These are phyloP conservation scores for Botrytis squamosa DNA, from an alignment of 2,329 filamentous ascomycete genomes.

Conservation along the genomic window DNA sequence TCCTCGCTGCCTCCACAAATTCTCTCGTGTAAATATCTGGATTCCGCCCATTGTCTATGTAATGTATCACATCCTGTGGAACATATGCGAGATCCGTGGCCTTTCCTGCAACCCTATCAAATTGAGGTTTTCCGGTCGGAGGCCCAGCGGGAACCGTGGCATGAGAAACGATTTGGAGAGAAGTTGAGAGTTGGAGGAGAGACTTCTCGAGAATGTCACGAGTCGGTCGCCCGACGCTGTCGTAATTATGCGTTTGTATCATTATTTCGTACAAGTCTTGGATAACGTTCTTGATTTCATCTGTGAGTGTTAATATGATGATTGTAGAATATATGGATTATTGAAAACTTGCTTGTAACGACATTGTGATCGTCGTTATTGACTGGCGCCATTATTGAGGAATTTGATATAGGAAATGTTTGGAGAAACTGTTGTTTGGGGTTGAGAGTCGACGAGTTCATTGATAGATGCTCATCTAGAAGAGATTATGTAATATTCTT, in stretches of 20 bases:
- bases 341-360: constrained; percentile 9
- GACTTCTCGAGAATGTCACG: constrained; percentile 53
- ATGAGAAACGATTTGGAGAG: constrained; percentile 30
- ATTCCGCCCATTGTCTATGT: constrained; percentile 70
- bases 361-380: constrained; percentile 16
- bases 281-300: constrained; percentile 59
- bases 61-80: constrained; percentile 63
- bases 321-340: background rate
- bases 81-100: constrained; percentile 48
- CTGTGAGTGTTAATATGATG: background rate
- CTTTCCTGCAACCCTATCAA: constrained; percentile 1
- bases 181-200: constrained; percentile 13
- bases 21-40: constrained; percentile 73
- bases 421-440: background rate
- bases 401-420: background rate
- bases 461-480: background rate
- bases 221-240: constrained; percentile 48
- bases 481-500: background rate
- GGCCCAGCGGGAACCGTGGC: constrained; percentile 31
- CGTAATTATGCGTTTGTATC: constrained; percentile 62
- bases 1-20: constrained; percentile 67
- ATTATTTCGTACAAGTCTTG: constrained; percentile 63
- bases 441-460: background rate
- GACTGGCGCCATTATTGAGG: constrained; percentile 15
- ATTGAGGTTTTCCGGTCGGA: constrained; percentile 37